Base-by-base conservation (phyloP, 2,329 filamentous ascomycete genomes). In the Chaetomiaceae sp. region DNA sequence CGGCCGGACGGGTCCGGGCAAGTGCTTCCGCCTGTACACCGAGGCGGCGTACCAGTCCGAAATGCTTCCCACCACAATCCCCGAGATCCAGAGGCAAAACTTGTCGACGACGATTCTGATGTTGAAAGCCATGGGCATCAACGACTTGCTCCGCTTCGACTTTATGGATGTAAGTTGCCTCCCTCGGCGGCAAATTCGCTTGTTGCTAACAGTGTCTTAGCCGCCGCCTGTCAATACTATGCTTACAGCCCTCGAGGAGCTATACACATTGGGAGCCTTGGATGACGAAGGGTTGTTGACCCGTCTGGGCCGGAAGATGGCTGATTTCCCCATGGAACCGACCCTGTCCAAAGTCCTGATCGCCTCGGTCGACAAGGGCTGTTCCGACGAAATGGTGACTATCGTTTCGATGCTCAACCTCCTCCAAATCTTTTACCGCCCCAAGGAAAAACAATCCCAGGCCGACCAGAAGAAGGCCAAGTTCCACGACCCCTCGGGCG, bases 71-170 rank as follows among this genome's bases (percentile, higher is more conserved):
- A 96, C 91, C 0, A 91, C 91, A 0, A 95, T 97, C 27, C 94
- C 94, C 1, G 94, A 97, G 64, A 99, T 99, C 47, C 94, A 99
- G 67, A 81, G 94, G 1, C 90, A 96, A 68, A 99, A 99, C 64
- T 68, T 99, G 49, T 88, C 90, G 0, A 85, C 88, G 62, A 96
- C 92, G 0, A 97, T 99, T 69, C 79, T 99, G 43, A 96, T 96
- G 88, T 81, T 99, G 47, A 99, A 99, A 69, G 94, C 94, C 0
- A 97, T 99, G 91, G 94, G 95, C 3, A 97, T 99, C 70, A 97
- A 99, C 66, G 94, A 99, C 66, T 77, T 99, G 1, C 79, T 99
- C 12, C 91, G 95, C 66, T 99, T 99, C 65, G 92, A 97, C 71
- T 99, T 99, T 65, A 97, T 99, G 92, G 94, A 99, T 65, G 59